Evolutionary conservation across 495 filamentous ascomycete species (phyloP), one percentile per base, ranked within the genome.

Genomic region (Penicillium arizonense): DNA sequence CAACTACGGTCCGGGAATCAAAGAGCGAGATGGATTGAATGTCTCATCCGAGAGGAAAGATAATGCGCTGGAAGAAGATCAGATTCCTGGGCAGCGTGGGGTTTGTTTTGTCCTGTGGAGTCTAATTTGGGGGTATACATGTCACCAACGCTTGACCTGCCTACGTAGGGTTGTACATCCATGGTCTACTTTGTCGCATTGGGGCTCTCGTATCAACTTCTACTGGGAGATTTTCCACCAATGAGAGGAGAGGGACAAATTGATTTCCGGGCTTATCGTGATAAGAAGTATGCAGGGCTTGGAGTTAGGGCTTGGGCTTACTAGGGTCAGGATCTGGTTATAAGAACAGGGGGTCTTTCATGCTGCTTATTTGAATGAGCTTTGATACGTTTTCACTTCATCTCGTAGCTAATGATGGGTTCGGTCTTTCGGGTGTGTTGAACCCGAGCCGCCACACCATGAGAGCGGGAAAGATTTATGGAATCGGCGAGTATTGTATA

Each of bases 171-270:
- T n/a, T 26, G 46, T 33, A 36, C 36, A 33, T 3, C 1, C 18
- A 18, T 18, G 18, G 9, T 20, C 28, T 11, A 36, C 28, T 30
- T 9, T 30, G 28, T 5, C 28, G 9, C 18, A 7, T 30, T 30
- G 28, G 28, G 28, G 28, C 28, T 23, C 39, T 58, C 52, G 61
- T 58, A 61, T 56, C 49, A 48, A 44, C 47, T 52, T 48, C 55
- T 48, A 62, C 13, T 11, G 18, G 24, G 8, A 35, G 34, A 57
- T 59, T 41, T 50, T 41, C 47, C 47, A 50, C 47, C 47, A 41
- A 50, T 50, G 26, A 39, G 8, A 13, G 11, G 3, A 3, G 9
- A 11, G 30, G 23, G 16, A 41, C 21, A 42, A 24, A 13, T 24
- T 24, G 18, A 13, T 8, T 42, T 44, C 41, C 10, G 36, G 18